Base-by-base conservation (phyloP, 257 asterid genomes). In the Lycium barbarum region DNA sequence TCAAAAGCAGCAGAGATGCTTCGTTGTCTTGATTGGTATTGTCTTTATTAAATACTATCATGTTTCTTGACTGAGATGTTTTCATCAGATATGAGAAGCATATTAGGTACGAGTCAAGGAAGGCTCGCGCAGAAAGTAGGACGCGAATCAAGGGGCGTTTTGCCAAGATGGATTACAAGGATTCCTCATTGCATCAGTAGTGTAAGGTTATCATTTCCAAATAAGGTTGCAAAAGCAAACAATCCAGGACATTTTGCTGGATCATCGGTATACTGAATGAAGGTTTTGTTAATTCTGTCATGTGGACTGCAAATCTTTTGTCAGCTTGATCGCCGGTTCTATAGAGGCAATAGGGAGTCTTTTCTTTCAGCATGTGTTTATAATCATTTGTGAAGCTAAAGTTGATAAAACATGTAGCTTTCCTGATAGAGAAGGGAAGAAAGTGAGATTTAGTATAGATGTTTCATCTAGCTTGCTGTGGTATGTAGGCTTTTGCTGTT, bases 61-160 rank as follows among this genome's bases (percentile, higher is more conserved):
- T 18, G 47, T 82, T n/a, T 38, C n/a, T 35, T 80, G 51, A 22
- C 84, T 84, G 51, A 63, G 17, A 61, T 68, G 35, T 26, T 35
- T 54, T 36, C 22, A 54, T 40, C 91, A 97, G 99, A 93, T 97
- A 91, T 72, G 98, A 97, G 45, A 95, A 92, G 94, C 97, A 94
- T 55, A 89, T 97, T 17, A 91, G 99, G 81, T 97, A 97, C 2
- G 98, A 95, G 87, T 94, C 98, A 14, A 85, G 98, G 85, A 97
- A 93, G 84, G 97, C 89, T 51, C 92, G 98, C 10, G 98, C 99
- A 80, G 98, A 95, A 86, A 89, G 93, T 85, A 91, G 99, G 89
- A 90, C 87, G 35, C 89, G 99, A 86, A 90, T 97, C 84, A 95
- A 90, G 89, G 99, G 99, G 10, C 98, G 98, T 84, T 97, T 97